These are phyloP conservation scores for Bacterosira constricta DNA, from an alignment of 108 stramenopile species.

Conservation along the genomic window DNA sequence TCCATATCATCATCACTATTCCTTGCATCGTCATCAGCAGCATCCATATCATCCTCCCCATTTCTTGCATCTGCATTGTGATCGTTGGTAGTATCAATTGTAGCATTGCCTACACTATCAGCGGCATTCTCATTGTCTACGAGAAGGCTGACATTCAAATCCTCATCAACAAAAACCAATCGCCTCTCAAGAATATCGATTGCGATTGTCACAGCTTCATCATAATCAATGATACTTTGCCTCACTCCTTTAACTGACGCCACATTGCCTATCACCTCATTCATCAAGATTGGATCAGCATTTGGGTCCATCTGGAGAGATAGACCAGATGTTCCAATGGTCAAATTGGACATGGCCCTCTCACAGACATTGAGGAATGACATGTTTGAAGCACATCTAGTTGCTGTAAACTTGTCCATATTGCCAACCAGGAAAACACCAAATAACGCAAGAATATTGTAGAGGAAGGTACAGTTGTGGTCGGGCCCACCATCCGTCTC, in stretches of 20 bases:
- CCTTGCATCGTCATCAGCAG: too few relatives aligned
- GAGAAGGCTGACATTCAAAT: too few relatives aligned
- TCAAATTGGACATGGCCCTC: background rate
- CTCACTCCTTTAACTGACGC: background rate
- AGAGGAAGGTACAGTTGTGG: background rate
- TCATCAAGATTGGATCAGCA: background rate
- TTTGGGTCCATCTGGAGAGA: background rate
- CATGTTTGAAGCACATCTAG: background rate
- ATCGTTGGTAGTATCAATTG: too few relatives aligned
- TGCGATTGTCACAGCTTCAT: background rate
- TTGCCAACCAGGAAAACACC: background rate
- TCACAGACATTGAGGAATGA: background rate
- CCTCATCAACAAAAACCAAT: background rate
- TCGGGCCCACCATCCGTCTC: slow-evolving; percentile 2
- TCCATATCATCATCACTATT: too few relatives aligned
- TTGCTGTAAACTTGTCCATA: background rate
- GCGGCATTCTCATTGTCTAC: too few relatives aligned
- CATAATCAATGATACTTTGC: background rate
- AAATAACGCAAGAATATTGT: slow-evolving; percentile 1
- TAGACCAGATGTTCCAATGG: background rate
- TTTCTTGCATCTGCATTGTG: too few relatives aligned
- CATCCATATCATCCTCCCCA: too few relatives aligned
- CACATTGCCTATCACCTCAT: background rate
- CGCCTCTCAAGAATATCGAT: slow-evolving; percentile 6
- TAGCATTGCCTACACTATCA: too few relatives aligned